Conservation (phyloP, 1,139 yeast genomes). For the Pichia sp. region DNA sequence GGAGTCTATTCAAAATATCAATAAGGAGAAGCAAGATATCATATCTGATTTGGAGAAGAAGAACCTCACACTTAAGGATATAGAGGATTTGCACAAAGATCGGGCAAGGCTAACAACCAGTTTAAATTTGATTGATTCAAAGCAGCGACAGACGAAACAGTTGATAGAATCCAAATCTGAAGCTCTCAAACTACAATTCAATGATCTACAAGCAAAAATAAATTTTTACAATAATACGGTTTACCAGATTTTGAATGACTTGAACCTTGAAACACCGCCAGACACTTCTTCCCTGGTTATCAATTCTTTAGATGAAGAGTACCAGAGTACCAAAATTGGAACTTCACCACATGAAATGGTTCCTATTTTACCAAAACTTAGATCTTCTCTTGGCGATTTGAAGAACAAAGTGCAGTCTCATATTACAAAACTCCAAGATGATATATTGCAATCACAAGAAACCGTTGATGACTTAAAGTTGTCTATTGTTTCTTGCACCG, state of each 20-base stretch:
- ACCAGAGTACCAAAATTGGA: constrained; percentile 34
- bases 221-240: constrained; percentile 27
- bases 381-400: constrained; percentile 30
- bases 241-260: constrained; percentile 22
- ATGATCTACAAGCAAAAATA: constrained; percentile 14
- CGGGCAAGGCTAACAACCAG: constrained; percentile 53
- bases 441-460: constrained; percentile 56
- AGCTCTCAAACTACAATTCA: constrained; percentile 35
- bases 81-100: constrained; percentile 59
- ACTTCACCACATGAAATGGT: constrained; percentile 37
- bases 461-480: constrained; percentile 54
- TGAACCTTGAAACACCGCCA: constrained; percentile 17
- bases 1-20: constrained; percentile 40
- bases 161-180: constrained; percentile 44
- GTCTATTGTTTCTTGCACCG: constrained; percentile 52
- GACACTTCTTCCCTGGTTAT: constrained; percentile 22
- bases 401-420: constrained; percentile 36
- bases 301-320: constrained; percentile 23
- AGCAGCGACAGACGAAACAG: constrained; percentile 37
- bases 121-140: constrained; percentile 48
- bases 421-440: constrained; percentile 43
- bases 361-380: constrained; percentile 23
- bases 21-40: constrained; percentile 43
- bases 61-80: constrained; percentile 58
- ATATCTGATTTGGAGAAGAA: constrained; percentile 47